Conservation (phyloP, 768 basidiomycete genomes). For the Megacollybia marginata region DNA sequence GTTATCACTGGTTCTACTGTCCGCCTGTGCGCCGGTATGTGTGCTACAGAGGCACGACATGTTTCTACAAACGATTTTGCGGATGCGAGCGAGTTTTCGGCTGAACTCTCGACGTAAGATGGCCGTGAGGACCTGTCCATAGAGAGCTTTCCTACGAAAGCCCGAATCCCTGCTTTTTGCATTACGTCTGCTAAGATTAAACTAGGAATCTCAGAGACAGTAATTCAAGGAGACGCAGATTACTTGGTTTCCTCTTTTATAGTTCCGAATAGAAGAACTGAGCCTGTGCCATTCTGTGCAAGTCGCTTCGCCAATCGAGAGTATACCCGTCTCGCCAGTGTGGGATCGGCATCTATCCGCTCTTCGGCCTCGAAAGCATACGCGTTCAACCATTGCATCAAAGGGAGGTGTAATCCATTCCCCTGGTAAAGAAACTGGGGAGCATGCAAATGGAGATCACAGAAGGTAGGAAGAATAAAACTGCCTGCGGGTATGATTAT, state of each 20-base stretch:
- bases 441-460: conserved; percentile 81
- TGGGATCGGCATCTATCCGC: conserved; percentile 52
- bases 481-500: conserved; percentile 38
- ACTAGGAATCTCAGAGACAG: conserved; percentile 27
- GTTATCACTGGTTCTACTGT: conserved; percentile 80
- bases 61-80: conserved; percentile 49
- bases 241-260: conserved; percentile 81
- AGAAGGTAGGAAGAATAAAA: conserved; percentile 75
- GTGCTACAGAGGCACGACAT: conserved; percentile 33
- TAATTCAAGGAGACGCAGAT: background rate
- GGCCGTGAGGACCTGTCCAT: conserved; percentile 77
- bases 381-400: conserved; percentile 78
- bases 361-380: conserved; percentile 85
- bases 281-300: conserved; percentile 67
- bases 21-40: conserved; percentile 34
- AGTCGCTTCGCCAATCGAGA: conserved; percentile 57
- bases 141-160: conserved; percentile 84
- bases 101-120: conserved; percentile 62
- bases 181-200: conserved; percentile 73
- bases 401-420: conserved; percentile 74
- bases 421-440: conserved; percentile 89
- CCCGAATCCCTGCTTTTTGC: conserved; percentile 64
- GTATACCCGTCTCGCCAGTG: conserved; percentile 63
- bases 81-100: conserved; percentile 38
- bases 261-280: conserved; percentile 77